Percentiles rank a stretch among this genome's conserved stretches.
Conservation (phyloP, 1,284 basidiomycete genomes). For the Boletellus deceptivus region DNA sequence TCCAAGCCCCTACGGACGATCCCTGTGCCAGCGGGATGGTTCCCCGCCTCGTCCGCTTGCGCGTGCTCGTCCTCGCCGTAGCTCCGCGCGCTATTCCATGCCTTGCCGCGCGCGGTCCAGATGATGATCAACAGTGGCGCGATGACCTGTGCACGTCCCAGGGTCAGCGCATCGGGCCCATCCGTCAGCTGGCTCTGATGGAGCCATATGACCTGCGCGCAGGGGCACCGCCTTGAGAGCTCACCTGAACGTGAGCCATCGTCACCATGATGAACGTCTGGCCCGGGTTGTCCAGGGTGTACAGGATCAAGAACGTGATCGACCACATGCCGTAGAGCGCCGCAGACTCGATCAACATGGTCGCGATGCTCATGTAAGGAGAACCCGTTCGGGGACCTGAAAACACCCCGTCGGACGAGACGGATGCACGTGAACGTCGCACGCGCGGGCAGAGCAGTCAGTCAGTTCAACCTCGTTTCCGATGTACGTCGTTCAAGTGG, state of each 20-base stretch:
- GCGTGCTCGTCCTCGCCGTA: neutral
- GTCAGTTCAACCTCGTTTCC: too few species aligned
- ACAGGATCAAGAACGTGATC: constrained; percentile 26
- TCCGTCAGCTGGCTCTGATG: too few species aligned
- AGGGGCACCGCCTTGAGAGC: neutral
- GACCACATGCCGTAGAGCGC: constrained; percentile 31
- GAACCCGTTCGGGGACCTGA: constrained; percentile 5
- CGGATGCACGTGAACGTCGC: too few species aligned
- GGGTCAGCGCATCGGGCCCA: too few species aligned
- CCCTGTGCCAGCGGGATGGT: neutral
- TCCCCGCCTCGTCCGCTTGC: neutral
- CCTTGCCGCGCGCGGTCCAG: constrained; percentile 21
- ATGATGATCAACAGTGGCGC: constrained; percentile 30
- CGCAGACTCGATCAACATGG: constrained; percentile 30
- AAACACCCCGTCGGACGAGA: constrained; percentile 1
- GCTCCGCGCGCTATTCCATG: constrained; percentile 13
- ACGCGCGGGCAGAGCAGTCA: too few species aligned
- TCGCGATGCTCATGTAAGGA: constrained; percentile 25
- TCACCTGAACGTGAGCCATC: constrained; percentile 31
- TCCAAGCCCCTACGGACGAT: neutral
- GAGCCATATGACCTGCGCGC: too few species aligned
- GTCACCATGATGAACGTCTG: constrained; percentile 29
- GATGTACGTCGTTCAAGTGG: too few species aligned
- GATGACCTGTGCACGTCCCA: constrained; percentile 18
- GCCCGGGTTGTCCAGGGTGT: constrained; percentile 16